These are phyloP conservation scores for Ceratocystis lukuohia DNA, from an alignment of 2,329 filamentous ascomycete species.

Conservation along the genomic window DNA sequence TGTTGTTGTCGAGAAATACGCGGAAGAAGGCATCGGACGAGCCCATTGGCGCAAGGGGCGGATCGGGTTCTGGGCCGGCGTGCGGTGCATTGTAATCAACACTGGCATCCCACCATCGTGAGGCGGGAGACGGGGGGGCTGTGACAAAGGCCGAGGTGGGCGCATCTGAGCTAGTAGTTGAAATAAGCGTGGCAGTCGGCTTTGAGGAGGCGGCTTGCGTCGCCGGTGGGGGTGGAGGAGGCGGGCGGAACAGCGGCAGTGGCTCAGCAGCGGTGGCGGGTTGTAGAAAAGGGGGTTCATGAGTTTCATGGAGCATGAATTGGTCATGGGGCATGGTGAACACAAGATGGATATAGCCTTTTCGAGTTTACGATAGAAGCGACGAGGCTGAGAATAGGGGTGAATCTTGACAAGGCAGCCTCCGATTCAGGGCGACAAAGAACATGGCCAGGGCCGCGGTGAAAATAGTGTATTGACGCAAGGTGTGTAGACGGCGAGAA, in stretches of 20 bases:
- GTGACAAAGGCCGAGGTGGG: conserved; percentile 14
- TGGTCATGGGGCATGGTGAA: conserved; percentile 4
- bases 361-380: neutral
- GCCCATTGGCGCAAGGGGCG: neutral
- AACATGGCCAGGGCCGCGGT: neutral
- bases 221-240: neutral
- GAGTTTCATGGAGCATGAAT: neutral
- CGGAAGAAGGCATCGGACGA: conserved; percentile 12
- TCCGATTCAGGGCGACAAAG: neutral
- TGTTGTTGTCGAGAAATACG: conserved; percentile 11
- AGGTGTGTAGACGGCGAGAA: neutral
- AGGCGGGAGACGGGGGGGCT: conserved; percentile 10
- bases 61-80: conserved; percentile 5
- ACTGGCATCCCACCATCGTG: conserved; percentile 16
- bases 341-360: neutral
- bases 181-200: neutral
- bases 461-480: neutral
- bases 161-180: neutral
- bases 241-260: neutral
- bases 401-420: neutral
- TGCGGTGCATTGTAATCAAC: conserved; percentile 9
- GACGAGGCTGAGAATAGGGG: neutral
- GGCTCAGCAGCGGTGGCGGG: neutral
- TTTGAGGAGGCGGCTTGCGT: neutral
- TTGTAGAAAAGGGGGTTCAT: neutral